These are phyloP conservation scores for Colletotrichum trifolii DNA, from an alignment of 2,329 filamentous ascomycete genomes.

Conservation along the genomic window DNA sequence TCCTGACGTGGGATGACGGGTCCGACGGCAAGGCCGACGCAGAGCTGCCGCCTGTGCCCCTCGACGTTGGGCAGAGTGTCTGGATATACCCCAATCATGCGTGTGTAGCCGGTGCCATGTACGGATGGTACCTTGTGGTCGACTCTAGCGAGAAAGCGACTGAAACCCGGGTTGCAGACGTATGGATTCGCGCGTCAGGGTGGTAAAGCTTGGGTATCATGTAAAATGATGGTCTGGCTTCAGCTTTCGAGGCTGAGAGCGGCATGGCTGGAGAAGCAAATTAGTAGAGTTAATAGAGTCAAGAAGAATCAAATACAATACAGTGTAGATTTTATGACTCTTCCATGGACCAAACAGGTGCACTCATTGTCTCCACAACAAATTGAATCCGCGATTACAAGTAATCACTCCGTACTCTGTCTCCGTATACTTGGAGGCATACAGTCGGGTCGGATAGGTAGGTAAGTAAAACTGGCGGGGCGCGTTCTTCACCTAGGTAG, in stretches of 20 bases:
- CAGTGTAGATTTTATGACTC: too few species aligned
- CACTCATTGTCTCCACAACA: too few species aligned
- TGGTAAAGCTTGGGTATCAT: background rate
- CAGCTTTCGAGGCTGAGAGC: background rate
- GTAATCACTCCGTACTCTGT: too few species aligned
- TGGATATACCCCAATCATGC: slow-evolving; percentile 72
- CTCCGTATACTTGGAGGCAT: too few species aligned
- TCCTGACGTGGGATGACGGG: slow-evolving; percentile 61
- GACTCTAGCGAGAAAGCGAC: slow-evolving; percentile 48
- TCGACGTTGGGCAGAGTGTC: slow-evolving; percentile 54
- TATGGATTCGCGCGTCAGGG: slow-evolving; percentile 2
- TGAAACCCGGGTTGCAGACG: background rate
- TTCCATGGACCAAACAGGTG: too few species aligned
- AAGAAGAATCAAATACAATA: too few species aligned
- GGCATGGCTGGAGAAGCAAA: background rate
- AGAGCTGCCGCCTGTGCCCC: slow-evolving; percentile 42
- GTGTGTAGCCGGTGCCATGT: slow-evolving; percentile 69
- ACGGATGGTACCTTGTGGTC: slow-evolving; percentile 66
- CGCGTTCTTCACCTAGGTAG: too few species aligned
- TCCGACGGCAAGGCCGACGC: slow-evolving; percentile 43
- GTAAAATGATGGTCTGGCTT: background rate
- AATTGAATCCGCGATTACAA: too few species aligned
- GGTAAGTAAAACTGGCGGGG: too few species aligned
- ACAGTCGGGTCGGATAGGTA: too few species aligned
- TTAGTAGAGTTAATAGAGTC: too few species aligned